Evolutionary conservation across 306 rosid species (phyloP), one percentile per base, ranked within the genome.

Genomic region (Cicer chorassanicum): DNA sequence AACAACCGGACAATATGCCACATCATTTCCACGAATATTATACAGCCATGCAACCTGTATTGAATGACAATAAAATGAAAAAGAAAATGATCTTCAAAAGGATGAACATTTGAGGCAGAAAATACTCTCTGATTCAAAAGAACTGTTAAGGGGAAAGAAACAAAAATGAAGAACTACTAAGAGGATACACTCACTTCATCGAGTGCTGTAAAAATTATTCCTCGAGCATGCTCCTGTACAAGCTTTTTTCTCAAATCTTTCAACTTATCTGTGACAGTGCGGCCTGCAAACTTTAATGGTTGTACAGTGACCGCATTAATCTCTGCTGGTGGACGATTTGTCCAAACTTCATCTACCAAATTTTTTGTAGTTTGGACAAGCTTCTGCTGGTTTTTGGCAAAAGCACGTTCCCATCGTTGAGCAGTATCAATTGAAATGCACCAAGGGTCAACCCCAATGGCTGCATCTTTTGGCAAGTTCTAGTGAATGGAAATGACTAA

Each of bases 271-370:
- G 68, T 84, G 55, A 89, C 93, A 73, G 99, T 90, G 67, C 89
- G 70, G 68, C 98, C 98, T 18, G 99, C 84, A 68, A 79, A 95
- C 67, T 90, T 82, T 85, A 90, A 36, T 41, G 89, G 85, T 7
- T 95, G 99, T 74, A 92, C 78, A 63, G 59, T 59, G 19, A 86
- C 92, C 42, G 97, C 86, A 80, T 87, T 90, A 66, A 80, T 70
- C 81, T 84, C 89, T 64, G 40, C 75, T 1, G 85, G 87, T 7
- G 98, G 97, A 19, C 85, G 96, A 65, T 66, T 81, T 82, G 71
- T 80, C 99, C 99, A 95, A 46, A 92, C 96, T 82, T 95, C 96
- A 85, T 95, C 98, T 4, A 95, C 92, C 85, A 95, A 90, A 87
- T 95, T 92, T 74, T 45, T 87, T 70, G 87, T 63, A 0, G 99